Percentiles rank a stretch among this genome's conserved stretches.
Evolutionary conservation across 2,329 filamentous ascomycete genomes (phyloP).

Genomic region (Cordyceps farinosa): DNA sequence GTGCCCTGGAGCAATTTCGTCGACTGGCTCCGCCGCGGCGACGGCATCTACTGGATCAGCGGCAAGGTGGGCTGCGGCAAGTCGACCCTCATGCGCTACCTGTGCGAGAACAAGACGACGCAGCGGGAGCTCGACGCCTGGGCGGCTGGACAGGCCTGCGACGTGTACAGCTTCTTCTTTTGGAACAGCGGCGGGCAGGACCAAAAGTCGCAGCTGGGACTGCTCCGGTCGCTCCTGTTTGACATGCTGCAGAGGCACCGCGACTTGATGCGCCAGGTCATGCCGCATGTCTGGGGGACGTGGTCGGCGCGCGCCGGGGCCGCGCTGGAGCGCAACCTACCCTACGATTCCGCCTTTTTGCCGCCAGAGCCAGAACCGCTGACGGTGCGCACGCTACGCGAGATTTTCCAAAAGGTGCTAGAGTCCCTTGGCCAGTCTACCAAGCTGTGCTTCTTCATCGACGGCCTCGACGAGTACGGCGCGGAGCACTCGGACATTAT

Average conservation of each 20-base stretch:
- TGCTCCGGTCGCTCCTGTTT: slow-evolving; percentile 32
- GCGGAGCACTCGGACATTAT: slow-evolving; percentile 15
- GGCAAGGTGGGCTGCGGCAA: slow-evolving; percentile 40
- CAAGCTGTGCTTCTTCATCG: slow-evolving; percentile 20
- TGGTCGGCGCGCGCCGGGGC: neutral
- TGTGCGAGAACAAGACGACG: slow-evolving; percentile 24
- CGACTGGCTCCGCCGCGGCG: slow-evolving; percentile 26
- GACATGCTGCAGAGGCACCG: slow-evolving; percentile 24
- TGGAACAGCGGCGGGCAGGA: slow-evolving; percentile 29
- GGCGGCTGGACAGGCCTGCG: slow-evolving; percentile 22
- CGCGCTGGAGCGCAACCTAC: neutral
- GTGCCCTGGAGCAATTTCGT: slow-evolving; percentile 10
- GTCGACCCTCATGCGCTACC: slow-evolving; percentile 38
- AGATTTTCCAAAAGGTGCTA: neutral
- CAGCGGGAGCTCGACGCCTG: slow-evolving; percentile 25
- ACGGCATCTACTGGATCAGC: slow-evolving; percentile 30
- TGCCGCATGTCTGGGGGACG: slow-evolving; percentile 9
- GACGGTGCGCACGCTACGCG: neutral
- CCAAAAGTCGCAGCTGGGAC: slow-evolving; percentile 31
- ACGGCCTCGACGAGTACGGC: slow-evolving; percentile 22
- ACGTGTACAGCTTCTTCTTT: slow-evolving; percentile 32
- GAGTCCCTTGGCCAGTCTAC: neutral
- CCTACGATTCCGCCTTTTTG: neutral
- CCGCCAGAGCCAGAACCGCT: neutral
- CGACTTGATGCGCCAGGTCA: slow-evolving; percentile 20